Conservation (phyloP, 2,329 filamentous ascomycete genomes). For the Colletotrichum horii region DNA sequence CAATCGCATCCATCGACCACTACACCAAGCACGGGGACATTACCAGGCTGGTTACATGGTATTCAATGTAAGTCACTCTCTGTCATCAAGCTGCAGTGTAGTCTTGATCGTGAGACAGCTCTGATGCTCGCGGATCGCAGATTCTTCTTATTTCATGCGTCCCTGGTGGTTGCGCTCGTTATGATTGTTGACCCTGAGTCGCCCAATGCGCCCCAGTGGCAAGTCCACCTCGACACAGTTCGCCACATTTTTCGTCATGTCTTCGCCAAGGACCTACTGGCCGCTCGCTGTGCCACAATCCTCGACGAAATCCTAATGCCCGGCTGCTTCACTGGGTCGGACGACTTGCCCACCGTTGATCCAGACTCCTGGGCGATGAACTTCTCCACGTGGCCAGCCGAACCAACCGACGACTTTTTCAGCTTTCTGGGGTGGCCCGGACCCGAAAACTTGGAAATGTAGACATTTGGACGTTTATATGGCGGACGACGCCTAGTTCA, state of each 20-base stretch:
- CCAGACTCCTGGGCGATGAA: conserved; percentile 29
- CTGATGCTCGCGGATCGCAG: not conserved
- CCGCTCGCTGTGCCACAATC: conserved; percentile 31
- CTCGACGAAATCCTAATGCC: conserved; percentile 29
- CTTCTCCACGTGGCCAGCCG: conserved; percentile 27
- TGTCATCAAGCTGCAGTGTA: not conserved
- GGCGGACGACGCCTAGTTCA: conserved; percentile 21
- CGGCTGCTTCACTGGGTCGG: not conserved
- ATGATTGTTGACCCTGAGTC: conserved; percentile 31
- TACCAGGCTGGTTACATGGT: conserved; percentile 34
- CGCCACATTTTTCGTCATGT: conserved; percentile 27
- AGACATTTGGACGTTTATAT: not conserved
- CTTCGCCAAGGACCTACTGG: conserved; percentile 28
- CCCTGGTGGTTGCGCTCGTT: conserved; percentile 32
- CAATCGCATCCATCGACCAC: conserved; percentile 29
- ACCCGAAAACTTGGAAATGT: not conserved
- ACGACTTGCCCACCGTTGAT: conserved; percentile 14
- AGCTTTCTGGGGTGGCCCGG: conserved; percentile 28
- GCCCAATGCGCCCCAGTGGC: conserved; percentile 28
- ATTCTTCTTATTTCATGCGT: conserved; percentile 37
- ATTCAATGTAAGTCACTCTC: conserved; percentile 29
- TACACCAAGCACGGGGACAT: conserved; percentile 24
- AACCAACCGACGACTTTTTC: conserved; percentile 24
- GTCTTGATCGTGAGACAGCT: not conserved
- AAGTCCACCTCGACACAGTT: conserved; percentile 31